Percentiles rank a stretch among this genome's conserved stretches.
phyloP scores from a whole-genome alignment of 1,284 basidiomycete genomes.

The Volvariella volvacea region DNA sequence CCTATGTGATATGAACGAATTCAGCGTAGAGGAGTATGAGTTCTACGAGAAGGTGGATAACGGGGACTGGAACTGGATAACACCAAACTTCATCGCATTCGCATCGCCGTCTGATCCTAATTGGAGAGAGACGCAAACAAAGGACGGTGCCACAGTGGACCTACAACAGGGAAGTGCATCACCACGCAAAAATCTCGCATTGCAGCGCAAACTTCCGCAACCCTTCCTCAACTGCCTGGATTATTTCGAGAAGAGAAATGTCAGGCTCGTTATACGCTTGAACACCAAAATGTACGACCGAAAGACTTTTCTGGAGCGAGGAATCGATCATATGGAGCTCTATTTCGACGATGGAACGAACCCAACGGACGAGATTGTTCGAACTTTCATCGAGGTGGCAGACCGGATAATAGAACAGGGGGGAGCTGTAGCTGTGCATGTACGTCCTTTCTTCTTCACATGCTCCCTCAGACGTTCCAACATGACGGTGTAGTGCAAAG shows the following conservation, averaged over 20 bases:
- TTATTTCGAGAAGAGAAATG: conserved; percentile 82
- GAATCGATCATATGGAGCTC: conserved; percentile 87
- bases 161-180: conserved; percentile 22
- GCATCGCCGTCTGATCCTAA: conserved; percentile 84
- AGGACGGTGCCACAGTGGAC: conserved; percentile 21
- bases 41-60: conserved; percentile 94
- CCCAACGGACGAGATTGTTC: conserved; percentile 90
- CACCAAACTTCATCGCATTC: conserved; percentile 91
- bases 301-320: conserved; percentile 75
- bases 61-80: conserved; percentile 98
- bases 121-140: conserved; percentile 64
- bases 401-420: conserved; percentile 75
- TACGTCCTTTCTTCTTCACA: conserved; percentile 33
- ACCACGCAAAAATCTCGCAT: conserved; percentile 40
- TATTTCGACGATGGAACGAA: conserved; percentile 99
- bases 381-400: conserved; percentile 82
- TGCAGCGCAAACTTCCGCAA: conserved; percentile 70
- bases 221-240: conserved; percentile 86
- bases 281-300: conserved; percentile 95
- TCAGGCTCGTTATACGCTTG: conserved; percentile 90
- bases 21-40: conserved; percentile 87
- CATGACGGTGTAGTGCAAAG: conserved; percentile 77
- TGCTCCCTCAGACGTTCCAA: conserved; percentile 9
- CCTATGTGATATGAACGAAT: conserved; percentile 88
- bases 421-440: conserved; percentile 84